A percentile compares a stretch with the other conserved stretches of the same genome.
Evolutionary conservation across 129 eudicot species (phyloP).

Genomic region (Flaveria robusta): DNA sequence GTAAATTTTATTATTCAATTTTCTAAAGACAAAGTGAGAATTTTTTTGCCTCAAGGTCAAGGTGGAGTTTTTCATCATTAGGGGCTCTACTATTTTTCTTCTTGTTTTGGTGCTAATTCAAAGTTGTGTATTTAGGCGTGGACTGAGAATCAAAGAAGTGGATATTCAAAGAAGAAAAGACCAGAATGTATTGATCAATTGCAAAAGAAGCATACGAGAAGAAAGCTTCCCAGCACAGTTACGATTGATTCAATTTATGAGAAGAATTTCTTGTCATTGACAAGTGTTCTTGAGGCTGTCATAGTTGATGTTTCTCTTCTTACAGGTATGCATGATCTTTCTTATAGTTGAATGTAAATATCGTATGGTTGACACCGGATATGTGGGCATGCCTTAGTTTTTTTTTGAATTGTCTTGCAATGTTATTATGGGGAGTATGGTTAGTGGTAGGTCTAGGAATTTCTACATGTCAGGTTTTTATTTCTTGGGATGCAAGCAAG

Average conservation of each 20-base stretch:
- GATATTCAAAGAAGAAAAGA: slow-evolving; percentile 68
- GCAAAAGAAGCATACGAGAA: slow-evolving; percentile 73
- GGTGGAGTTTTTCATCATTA: slow-evolving; percentile 12
- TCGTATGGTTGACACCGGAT: neutral
- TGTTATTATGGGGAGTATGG: neutral
- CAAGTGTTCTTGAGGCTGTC: slow-evolving; percentile 82
- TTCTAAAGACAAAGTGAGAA: neutral
- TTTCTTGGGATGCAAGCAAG: neutral
- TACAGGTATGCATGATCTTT: slow-evolving; percentile 56
- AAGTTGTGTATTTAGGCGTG: slow-evolving; percentile 58
- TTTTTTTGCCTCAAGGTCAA: slow-evolving; percentile 16
- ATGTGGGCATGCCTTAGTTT: neutral
- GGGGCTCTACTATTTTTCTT: slow-evolving; percentile 13
- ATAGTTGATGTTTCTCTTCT: slow-evolving; percentile 68
- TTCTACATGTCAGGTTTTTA: neutral
- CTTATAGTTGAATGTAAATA: neutral
- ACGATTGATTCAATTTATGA: slow-evolving; percentile 82
- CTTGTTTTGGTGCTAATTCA: slow-evolving; percentile 4
- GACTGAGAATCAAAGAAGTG: slow-evolving; percentile 68
- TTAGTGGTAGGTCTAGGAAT: too few relatives aligned
- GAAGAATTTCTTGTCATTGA: slow-evolving; percentile 76
- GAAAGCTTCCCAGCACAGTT: slow-evolving; percentile 68
- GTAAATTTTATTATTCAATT: neutral
- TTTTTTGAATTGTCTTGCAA: neutral
- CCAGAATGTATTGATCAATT: slow-evolving; percentile 65